Evolutionary conservation across 2,329 filamentous ascomycete species (phyloP), one percentile per base, ranked within the genome.

Genomic region (Westerdykella sp.): DNA sequence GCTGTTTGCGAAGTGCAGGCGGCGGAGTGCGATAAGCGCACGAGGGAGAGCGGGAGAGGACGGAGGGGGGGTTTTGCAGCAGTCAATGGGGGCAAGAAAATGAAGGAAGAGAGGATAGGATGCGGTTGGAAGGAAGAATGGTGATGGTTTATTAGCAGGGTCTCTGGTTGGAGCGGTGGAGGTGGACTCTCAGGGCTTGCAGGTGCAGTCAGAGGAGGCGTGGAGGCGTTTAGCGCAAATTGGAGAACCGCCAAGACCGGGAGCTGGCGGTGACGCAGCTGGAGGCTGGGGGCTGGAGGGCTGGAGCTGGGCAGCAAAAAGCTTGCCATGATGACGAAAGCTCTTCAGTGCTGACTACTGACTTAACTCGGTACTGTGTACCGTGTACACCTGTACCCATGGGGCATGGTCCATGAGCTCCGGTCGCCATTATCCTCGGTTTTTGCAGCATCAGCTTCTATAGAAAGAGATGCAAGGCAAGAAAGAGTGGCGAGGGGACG

Each of bases 111-210:
- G 32, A 35, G 32, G 32, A 28, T 3, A 10, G 25, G 9, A 28
- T n/a, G 30, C 34, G 41, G 15, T n/a, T 15, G 39, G 7, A 16
- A 35, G 37, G 10, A 14, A 10, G 14, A 42, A 30, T 23, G 65
- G 16, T 65, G 68, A 38, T 66, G 68, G 71, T 69, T 31, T 16
- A 23, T 34, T 11, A 10, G n/a, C 28, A 14, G 34, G 21, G 30
- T 18, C 11, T 11, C 10, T 15, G 10, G 11, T 14, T 28, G 14
- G 10, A 15, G 15, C 34, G 22, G n/a, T 18, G 5, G 30, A 39
- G 36, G 41, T 39, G n/a, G n/a, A n/a, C n/a, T n/a, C n/a, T n/a
- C n/a, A n/a, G 36, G 18, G 25, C 9, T 28, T 4, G 25, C 25
- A 28, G 25, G 31, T 10, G 14, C 18, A 21, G 18, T 21, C 18